A percentile compares a stretch with the other conserved stretches of the same genome.
Conservation (phyloP, 2,329 filamentous ascomycete species). For the Mycocentrospora acerina region DNA sequence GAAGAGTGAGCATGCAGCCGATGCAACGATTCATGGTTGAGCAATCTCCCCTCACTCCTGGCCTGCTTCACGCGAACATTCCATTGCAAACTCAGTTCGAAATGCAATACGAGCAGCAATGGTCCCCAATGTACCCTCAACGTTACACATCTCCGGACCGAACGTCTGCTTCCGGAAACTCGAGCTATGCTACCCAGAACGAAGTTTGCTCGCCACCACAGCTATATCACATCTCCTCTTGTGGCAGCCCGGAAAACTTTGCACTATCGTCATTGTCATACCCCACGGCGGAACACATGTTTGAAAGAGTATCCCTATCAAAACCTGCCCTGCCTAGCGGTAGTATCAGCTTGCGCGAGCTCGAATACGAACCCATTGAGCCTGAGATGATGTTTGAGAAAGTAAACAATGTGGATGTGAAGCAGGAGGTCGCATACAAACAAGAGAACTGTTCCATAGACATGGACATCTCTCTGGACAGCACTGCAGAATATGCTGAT, state of each 20-base stretch:
- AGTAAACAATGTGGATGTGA: slow-evolving; percentile 20
- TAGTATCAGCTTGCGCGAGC: slow-evolving; percentile 31
- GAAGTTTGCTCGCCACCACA: slow-evolving; percentile 35
- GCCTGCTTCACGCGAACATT: slow-evolving; percentile 33
- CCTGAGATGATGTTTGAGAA: slow-evolving; percentile 28
- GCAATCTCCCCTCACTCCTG: slow-evolving; percentile 23
- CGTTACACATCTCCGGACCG: slow-evolving; percentile 39
- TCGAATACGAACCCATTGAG: slow-evolving; percentile 36
- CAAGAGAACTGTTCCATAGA: slow-evolving; percentile 17
- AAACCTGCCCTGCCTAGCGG: slow-evolving; percentile 12
- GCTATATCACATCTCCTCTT: slow-evolving; percentile 15
- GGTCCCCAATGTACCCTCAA: slow-evolving; percentile 19
- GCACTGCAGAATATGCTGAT: slow-evolving; percentile 23
- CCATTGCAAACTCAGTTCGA: slow-evolving; percentile 18
- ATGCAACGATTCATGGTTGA: slow-evolving; percentile 41
- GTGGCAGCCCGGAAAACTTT: slow-evolving; percentile 22
- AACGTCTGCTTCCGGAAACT: slow-evolving; percentile 33
- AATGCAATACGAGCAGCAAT: slow-evolving; percentile 21
- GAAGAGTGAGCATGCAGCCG: slow-evolving; percentile 25
- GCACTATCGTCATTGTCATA: slow-evolving; percentile 21
- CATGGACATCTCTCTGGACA: slow-evolving; percentile 13
- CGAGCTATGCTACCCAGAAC: slow-evolving; percentile 33
- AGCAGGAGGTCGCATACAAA: slow-evolving; percentile 24
- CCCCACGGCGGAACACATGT: slow-evolving; percentile 15
- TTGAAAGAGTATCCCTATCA: slow-evolving; percentile 12